Evolutionary conservation across 768 basidiomycete genomes (phyloP), one percentile per base, ranked within the genome.

Genomic region (Collybia nuda): DNA sequence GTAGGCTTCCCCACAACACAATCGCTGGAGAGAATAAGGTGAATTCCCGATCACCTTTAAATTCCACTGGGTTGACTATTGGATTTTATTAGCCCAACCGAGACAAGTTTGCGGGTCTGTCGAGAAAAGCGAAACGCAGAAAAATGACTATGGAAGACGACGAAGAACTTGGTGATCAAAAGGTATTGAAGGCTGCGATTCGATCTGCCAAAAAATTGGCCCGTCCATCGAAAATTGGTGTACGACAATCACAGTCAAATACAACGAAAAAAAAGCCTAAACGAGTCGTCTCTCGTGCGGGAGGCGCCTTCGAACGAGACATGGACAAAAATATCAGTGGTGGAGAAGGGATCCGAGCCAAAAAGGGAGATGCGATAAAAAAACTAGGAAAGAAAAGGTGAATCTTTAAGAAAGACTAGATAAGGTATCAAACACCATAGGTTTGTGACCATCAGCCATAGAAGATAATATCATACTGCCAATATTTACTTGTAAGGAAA

Each of bases 71-170:
- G 11, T 18, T 12, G 6, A 6, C 50, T 42, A 12, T 51, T 18
- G 26, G 32, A 19, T 14, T 50, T 32, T 41, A 47, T 8, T 62
- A 90, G 88, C 83, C 83, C 15, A 88, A 87, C 65, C 78, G 88
- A 56, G 88, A 90, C 58, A 87, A 85, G 56, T 80, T 83, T 53
- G 76, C 88, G 6, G 95, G 94, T 8, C 78, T 98, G 9, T 87
- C 93, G n/a, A 83, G 96, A 52, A 85, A 79, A 62, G 84, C 79
- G 44, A 98, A 97, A 66, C 79, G 96, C 51, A 79, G 93, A 61
- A 97, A 94, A 71, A 75, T 95, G 72, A 86, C 88, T 6, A 75
- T 81, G 66, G 90, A 94, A 62, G 85, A 86, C 55, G 92, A 95
- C 55, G 80, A 82, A 44, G 84, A 85, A 48, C 49, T 71, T 3